Percentiles rank a stretch among this genome's conserved stretches.
Conservation (phyloP, 352 stramenopile genomes). For the Pythium periplocum region DNA sequence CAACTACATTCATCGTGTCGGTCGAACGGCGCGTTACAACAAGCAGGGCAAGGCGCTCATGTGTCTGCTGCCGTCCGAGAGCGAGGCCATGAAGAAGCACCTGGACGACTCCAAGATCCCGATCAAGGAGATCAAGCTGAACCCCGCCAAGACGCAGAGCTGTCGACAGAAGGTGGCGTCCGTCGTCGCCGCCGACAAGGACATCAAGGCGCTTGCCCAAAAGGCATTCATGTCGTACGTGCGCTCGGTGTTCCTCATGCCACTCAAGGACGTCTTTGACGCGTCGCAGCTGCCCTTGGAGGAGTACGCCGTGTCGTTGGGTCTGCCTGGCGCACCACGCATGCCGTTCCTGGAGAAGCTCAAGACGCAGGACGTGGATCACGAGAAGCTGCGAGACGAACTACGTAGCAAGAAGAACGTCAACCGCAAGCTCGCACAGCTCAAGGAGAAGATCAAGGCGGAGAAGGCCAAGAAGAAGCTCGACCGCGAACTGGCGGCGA, state of each 20-base stretch:
- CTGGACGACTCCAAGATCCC: conserved; percentile 92
- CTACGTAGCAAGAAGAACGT: conserved; percentile 95
- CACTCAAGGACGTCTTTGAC: conserved; percentile 93
- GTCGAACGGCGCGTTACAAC: conserved; percentile 94
- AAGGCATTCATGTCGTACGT: conserved; percentile 99
- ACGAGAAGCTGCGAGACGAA: conserved; percentile 79
- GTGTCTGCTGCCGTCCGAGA: conserved; percentile 90
- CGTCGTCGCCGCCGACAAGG: conserved; percentile 89
- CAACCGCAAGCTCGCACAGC: conserved; percentile 94
- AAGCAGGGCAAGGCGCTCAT: conserved; percentile 92
- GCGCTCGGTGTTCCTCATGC: conserved; percentile 94
- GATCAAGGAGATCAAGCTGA: conserved; percentile 96
- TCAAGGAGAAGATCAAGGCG: conserved; percentile 98
- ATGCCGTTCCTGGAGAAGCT: conserved; percentile 92
- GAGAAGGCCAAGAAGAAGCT: conserved; percentile 94
- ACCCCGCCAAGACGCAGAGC: conserved; percentile 93
- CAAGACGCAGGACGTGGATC: conserved; percentile 25
- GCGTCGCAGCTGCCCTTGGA: conserved; percentile 88
- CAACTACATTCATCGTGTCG: conserved; percentile 99
- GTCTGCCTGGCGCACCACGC: conserved; percentile 89
- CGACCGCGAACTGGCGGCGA: conserved; percentile 55
- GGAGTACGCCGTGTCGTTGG: conserved; percentile 91
- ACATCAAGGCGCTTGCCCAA: conserved; percentile 94
- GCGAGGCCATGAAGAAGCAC: conserved; percentile 78
- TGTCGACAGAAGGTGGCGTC: conserved; percentile 91